phyloP scores from a whole-genome alignment of 345 rosid genomes.

The Ceriops decandra region DNA sequence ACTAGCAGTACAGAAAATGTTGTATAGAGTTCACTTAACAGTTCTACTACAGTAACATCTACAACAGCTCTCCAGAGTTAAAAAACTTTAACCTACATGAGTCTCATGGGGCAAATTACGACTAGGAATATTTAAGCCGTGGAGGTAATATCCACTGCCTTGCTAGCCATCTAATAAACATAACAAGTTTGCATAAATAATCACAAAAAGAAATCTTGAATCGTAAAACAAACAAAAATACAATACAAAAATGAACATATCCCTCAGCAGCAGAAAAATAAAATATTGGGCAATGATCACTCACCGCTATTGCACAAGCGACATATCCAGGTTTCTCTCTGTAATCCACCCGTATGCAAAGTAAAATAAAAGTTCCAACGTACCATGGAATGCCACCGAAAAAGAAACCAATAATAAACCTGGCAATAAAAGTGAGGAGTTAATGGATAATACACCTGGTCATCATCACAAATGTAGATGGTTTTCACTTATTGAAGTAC shows the following conservation, averaged over 20 bases:
- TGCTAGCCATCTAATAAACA: neutral
- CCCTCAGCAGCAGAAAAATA: neutral
- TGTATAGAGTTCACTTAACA: no score
- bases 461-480: no score
- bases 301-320: conserved; percentile 76
- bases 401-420: conserved; percentile 79
- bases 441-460: neutral
- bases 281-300: conserved; percentile 20
- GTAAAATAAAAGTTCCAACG: conserved; percentile 56
- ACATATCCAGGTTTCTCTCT: conserved; percentile 84
- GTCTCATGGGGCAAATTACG: no score
- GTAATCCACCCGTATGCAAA: conserved; percentile 51
- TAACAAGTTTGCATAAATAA: no score
- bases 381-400: conserved; percentile 90
- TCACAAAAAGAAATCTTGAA: neutral
- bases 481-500: no score
- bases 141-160: no score
- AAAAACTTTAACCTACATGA: no score
- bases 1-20: no score
- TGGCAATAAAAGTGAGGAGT: conserved; percentile 18
- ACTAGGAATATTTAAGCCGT: no score
- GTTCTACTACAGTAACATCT: no score
- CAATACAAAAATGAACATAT: neutral
- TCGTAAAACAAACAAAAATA: conserved; percentile 1
- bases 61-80: no score